These are phyloP conservation scores for Pichia scutulata DNA, from an alignment of 805 yeast species.

Conservation along the genomic window DNA sequence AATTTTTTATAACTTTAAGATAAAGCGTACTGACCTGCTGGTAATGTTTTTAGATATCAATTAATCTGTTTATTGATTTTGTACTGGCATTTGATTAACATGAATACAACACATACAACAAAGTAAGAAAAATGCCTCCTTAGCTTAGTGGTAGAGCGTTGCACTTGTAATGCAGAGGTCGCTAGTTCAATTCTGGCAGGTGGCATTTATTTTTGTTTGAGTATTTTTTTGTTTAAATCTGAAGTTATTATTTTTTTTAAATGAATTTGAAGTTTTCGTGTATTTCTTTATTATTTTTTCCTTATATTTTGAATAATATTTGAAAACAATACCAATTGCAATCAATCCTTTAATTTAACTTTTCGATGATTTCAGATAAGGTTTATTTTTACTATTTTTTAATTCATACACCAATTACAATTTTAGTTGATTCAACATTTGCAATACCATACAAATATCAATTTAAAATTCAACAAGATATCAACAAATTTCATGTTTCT, in stretches of 20 bases:
- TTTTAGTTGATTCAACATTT: constrained; percentile 66
- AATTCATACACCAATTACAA: constrained; percentile 68
- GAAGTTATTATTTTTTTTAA: no score
- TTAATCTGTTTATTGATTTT: no score
- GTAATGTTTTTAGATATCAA: no score
- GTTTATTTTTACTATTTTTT: constrained; percentile 29
- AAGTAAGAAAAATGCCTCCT: constrained; percentile 65
- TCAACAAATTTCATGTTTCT: constrained; percentile 53
- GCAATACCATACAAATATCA: constrained; percentile 50
- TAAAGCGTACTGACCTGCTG: no score
- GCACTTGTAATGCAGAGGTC: constrained; percentile 99
- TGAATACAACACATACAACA: no score
- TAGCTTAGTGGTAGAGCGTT: constrained; percentile 99
- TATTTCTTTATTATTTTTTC: no score
- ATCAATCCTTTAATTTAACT: no score
- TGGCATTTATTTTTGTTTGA: constrained; percentile 43
- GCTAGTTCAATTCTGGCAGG: constrained; percentile 88
- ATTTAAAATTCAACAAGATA: constrained; percentile 37
- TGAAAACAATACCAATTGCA: no score
- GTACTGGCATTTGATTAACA: no score
- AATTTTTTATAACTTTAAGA: no score
- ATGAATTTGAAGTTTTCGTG: no score
- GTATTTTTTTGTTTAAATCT: neutral
- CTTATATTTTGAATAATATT: no score
- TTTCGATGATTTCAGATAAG: constrained; percentile 14